Evolutionary conservation across 345 rosid genomes (phyloP), one percentile per base, ranked within the genome.

Genomic region (Linum usitatissimum): DNA sequence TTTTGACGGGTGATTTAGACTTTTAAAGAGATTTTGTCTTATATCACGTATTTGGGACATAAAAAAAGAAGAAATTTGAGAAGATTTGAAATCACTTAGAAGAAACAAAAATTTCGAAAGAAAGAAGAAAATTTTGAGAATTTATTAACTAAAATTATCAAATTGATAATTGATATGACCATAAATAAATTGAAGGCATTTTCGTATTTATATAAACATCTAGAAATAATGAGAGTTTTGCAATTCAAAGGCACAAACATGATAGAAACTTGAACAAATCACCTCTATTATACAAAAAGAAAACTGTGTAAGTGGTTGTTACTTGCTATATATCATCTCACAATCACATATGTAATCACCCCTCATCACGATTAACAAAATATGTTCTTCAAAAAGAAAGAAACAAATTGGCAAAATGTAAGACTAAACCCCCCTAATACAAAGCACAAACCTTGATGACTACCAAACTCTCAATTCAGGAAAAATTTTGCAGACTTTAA

Each of bases 211-310:
- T n/a, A 23, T 2, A 23, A 23, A 2, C 28, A 23, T 2, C 28
- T 23, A 2, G 28, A 23, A 23, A 23, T 23, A 23, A 23, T 23
- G 28, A 2, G 28, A 23, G 2, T 23, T 23, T 23, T 23, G 28
- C 28, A 23, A 23, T 23, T 23, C 28, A 23, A 23, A 40, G 48
- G 8, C 48, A 40, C 48, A 7, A 40, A 40, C 8, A 40, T 40
- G 53, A 64, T 61, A 19, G 56, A 38, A 61, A 70, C 63, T 73
- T 78, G 78, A 82, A 79, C 68, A 72, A 73, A 70, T 60, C 75
- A 73, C 68, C 75, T 75, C 80, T 78, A 80, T 82, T 62, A 77
- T 80, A 84, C 86, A 81, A 5, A 40, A 12, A 20, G 72, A 71
- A 72, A 60, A 69, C 76, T 74, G 72, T 78, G 64, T 61, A 59